Base-by-base conservation (phyloP, 176 grass and related monocot genomes). In the Aegilops bicornis region DNA sequence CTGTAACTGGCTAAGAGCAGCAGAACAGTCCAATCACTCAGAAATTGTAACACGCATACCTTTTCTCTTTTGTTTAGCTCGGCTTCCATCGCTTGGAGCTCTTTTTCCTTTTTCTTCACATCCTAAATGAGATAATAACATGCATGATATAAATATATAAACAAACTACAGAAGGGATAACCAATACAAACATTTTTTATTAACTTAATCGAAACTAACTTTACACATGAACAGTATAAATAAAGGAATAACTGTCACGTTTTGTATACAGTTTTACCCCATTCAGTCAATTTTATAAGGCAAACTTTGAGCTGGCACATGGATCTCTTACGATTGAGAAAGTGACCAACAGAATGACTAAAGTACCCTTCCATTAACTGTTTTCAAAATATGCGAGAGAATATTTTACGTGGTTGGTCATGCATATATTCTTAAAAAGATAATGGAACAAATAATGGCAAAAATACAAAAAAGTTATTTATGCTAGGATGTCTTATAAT, bases 61-160 rank as follows among this genome's bases (percentile, higher is more conserved):
- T 84, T 90, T 87, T 96, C 97, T 90, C 92, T 94, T 90, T 99
- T 99, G 85, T 92, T 96, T 69, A 99, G 88, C 83, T 94, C 92
- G 79, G 92, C 89, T 73, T 94, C 97, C 90, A 96, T 94, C 42
- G 94, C 92, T 83, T 99, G 90, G 8, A 99, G 97, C 81, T 99
- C 94, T 91, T 90, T 99, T 85, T 99, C 97, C 80, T 94, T 96
- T 96, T 91, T 93, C 90, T 96, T 96, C 33, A 98, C 52, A 85
- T 94, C 97, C 97, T 99, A 73, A 50, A 65, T 13, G 29, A 64
- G 24, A 88, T 63, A 82, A 76, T 85, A 25, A 8, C 39, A 82
- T 90, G 39, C 15, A 62, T 70, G n/a, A 25, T 16, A 6, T 81
- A 48, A 81, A 69, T 80, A 29, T 48, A 22, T 24, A 45, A 76